A percentile compares a stretch with the other conserved stretches of the same genome.
phyloP scores from a whole-genome alignment of 495 filamentous ascomycete species.

The Penicillium desertorum region DNA sequence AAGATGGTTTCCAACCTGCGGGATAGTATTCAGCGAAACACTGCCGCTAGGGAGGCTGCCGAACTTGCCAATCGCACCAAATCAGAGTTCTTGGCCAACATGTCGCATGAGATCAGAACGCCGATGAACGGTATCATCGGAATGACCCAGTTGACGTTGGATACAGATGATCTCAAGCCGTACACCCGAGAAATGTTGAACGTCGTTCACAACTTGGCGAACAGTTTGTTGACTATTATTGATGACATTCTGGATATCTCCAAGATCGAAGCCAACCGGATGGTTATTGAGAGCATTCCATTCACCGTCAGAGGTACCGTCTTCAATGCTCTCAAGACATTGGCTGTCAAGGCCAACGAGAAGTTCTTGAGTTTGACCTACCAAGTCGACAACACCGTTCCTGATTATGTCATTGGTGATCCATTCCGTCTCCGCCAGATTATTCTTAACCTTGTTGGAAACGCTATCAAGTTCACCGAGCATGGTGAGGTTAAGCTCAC shows the following conservation, averaged over 20 bases:
- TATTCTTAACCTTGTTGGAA: constrained; percentile 63
- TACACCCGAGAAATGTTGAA: constrained; percentile 99
- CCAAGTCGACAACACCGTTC: constrained; percentile 88
- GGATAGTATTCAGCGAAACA: constrained; percentile 97
- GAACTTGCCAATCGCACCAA: constrained; percentile 98
- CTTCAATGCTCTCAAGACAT: constrained; percentile 95
- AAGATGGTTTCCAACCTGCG: constrained; percentile 96
- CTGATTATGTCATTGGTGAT: constrained; percentile 95
- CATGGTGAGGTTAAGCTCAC: constrained; percentile 94
- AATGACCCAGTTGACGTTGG: constrained; percentile 96
- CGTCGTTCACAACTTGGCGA: constrained; percentile 95
- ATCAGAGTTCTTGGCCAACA: constrained; percentile 97
- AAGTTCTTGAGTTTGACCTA: constrained; percentile 93
- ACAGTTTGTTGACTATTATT: constrained; percentile 96
- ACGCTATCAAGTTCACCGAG: constrained; percentile 89
- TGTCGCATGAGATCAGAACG: constrained; percentile 98
- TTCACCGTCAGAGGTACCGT: constrained; percentile 94
- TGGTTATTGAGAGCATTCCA: constrained; percentile 98
- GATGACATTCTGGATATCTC: constrained; percentile 99
- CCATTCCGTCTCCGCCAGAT: constrained; percentile 97
- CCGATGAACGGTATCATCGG: constrained; percentile 88
- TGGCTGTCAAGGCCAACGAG: constrained; percentile 97
- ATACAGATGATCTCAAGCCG: constrained; percentile 85
- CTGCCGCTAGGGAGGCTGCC: constrained; percentile 91
- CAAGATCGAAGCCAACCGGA: constrained; percentile 99